These are phyloP conservation scores for Cadophora luteo-olivacea DNA, from an alignment of 2,329 filamentous ascomycete genomes.

Conservation along the genomic window DNA sequence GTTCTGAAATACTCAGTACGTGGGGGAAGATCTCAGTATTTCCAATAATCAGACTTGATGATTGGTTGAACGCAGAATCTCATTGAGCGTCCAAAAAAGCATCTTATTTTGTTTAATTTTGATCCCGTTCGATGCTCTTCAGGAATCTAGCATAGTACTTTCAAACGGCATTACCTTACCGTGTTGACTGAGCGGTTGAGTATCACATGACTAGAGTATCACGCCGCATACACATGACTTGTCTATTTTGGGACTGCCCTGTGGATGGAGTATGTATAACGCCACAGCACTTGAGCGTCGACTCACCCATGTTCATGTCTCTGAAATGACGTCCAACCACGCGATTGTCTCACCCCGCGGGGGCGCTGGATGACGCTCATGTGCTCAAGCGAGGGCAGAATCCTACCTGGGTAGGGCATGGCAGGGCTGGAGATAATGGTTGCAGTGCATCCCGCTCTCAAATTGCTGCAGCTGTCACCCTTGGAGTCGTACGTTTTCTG, in stretches of 20 bases:
- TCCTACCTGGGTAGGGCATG: background rate
- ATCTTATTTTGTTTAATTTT: too few relatives aligned
- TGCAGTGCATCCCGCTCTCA: background rate
- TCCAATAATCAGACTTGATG: background rate
- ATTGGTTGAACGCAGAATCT: background rate
- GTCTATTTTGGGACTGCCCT: background rate
- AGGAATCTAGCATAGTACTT: background rate
- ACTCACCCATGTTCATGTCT: conserved; percentile 3
- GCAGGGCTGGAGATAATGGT: background rate
- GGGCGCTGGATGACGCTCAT: background rate
- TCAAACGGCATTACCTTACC: too few relatives aligned
- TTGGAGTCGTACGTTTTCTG: conserved; percentile 2
- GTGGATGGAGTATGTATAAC: background rate
- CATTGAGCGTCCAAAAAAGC: too few relatives aligned
- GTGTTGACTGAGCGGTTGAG: background rate
- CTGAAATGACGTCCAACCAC: conserved; percentile 9
- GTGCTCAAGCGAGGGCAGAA: conserved; percentile 1
- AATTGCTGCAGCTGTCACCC: conserved; percentile 1
- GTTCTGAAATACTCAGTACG: background rate
- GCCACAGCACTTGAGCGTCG: background rate
- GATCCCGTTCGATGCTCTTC: background rate
- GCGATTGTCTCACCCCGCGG: background rate
- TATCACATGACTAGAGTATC: background rate
- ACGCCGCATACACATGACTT: background rate
- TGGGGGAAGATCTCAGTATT: background rate